A percentile compares a stretch with the other conserved stretches of the same genome.
These are phyloP conservation scores for Boletus huronensis DNA, from an alignment of 768 basidiomycete species.

Conservation along the genomic window DNA sequence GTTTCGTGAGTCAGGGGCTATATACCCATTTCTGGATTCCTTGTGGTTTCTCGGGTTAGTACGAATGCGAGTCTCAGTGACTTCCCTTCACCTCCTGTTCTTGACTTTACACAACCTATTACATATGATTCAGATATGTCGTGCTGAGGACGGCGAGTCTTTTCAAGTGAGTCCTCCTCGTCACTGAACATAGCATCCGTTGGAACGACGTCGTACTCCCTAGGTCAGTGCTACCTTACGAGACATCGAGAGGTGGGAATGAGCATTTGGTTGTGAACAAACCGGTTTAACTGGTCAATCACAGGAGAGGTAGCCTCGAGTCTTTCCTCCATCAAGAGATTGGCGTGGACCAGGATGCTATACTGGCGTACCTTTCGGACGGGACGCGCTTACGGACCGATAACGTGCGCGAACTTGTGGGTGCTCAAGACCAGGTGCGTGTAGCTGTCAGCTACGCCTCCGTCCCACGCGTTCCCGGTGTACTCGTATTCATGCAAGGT, in stretches of 20 bases:
- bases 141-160: constrained; percentile 61
- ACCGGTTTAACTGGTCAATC: constrained; percentile 4
- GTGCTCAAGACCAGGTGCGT: constrained; percentile 69
- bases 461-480: not conserved
- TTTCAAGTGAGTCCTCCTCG: constrained; percentile 44
- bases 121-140: constrained; percentile 66
- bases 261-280: not conserved
- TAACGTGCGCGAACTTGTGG: constrained; percentile 74
- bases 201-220: not conserved
- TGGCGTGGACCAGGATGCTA: constrained; percentile 63
- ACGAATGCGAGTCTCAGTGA: not conserved
- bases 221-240: constrained; percentile 60
- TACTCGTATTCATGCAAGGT: constrained; percentile 12
- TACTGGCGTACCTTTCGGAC: constrained; percentile 77
- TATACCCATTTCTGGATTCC: constrained; percentile 16
- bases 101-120: constrained; percentile 9
- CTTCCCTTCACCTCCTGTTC: constrained; percentile 3
- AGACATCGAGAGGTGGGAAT: constrained; percentile 69
- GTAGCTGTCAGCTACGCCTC: not conserved
- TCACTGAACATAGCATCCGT: not conserved
- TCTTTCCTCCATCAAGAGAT: constrained; percentile 67
- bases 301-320: constrained; percentile 66
- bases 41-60: constrained; percentile 12
- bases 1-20: constrained; percentile 6
- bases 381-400: constrained; percentile 67